phyloP scores from a whole-genome alignment of 2,329 filamentous ascomycete genomes.

The Botrytis pseudocinerea region DNA sequence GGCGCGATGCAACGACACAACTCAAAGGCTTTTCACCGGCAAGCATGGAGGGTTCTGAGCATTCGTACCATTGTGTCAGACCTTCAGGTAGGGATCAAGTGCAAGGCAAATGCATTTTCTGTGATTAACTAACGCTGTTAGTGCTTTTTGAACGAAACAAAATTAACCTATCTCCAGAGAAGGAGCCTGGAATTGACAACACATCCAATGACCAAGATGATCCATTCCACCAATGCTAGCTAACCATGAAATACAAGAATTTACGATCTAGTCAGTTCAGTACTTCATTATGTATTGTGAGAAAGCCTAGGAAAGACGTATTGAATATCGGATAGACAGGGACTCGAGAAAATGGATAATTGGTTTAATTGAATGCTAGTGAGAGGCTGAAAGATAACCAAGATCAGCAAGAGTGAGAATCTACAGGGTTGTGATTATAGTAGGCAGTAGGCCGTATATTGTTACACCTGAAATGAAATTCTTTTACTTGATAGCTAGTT shows the following conservation, averaged over 20 bases:
- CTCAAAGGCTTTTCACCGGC: not conserved
- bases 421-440: not conserved
- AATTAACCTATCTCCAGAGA: not conserved
- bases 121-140: not conserved
- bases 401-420: not conserved
- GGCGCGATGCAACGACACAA: not conserved
- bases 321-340: not conserved
- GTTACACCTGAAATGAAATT: not conserved
- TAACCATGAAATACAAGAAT: not conserved
- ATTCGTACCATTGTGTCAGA: not conserved
- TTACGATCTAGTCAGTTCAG: not conserved
- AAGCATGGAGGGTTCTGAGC: not conserved
- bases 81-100: not conserved
- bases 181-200: not conserved
- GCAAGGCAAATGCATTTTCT: too few relatives aligned
- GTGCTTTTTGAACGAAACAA: not conserved
- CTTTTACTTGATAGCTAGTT: not conserved
- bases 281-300: not conserved
- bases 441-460: not conserved
- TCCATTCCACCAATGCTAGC: not conserved
- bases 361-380: not conserved
- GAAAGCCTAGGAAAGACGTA: not conserved
- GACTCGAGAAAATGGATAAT: not conserved
- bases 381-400: not conserved
- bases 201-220: not conserved